Evolutionary conservation across 148 eudicot species (phyloP).

Genomic region (Vaccinium darrowii): DNA sequence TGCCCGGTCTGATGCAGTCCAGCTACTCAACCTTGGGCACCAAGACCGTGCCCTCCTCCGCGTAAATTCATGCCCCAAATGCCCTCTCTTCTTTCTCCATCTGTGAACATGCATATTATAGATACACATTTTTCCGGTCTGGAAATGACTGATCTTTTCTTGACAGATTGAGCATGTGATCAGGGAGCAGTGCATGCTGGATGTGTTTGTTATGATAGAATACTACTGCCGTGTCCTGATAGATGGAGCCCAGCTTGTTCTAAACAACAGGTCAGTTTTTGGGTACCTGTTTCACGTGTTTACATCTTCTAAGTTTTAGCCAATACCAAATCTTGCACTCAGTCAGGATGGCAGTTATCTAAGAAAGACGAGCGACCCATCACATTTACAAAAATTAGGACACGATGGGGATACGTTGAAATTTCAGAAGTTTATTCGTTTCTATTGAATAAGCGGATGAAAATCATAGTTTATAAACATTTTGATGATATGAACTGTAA

Average conservation of each 20-base stretch:
- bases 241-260: constrained; percentile 17
- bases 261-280: constrained; percentile 14
- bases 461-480: neutral
- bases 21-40: constrained; percentile 54
- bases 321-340: neutral
- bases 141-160: neutral
- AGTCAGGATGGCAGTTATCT: neutral
- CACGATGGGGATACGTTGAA: neutral
- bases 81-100: neutral
- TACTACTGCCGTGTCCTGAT: constrained; percentile 22
- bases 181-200: constrained; percentile 50
- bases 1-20: constrained; percentile 55
- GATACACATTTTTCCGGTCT: neutral
- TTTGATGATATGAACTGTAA: neutral
- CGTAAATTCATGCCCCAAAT: constrained; percentile 26
- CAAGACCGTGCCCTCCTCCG: constrained; percentile 63
- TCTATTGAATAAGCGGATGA: neutral
- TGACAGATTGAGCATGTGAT: constrained; percentile 59
- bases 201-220: constrained; percentile 31
- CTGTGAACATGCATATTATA: neutral
- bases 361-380: neutral
- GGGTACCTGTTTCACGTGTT: neutral
- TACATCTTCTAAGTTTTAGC: neutral
- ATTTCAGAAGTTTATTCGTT: neutral
- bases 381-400: neutral